Evolutionary conservation across 495 filamentous ascomycete species (phyloP).

Genomic region (Pyronema omphalodes): DNA sequence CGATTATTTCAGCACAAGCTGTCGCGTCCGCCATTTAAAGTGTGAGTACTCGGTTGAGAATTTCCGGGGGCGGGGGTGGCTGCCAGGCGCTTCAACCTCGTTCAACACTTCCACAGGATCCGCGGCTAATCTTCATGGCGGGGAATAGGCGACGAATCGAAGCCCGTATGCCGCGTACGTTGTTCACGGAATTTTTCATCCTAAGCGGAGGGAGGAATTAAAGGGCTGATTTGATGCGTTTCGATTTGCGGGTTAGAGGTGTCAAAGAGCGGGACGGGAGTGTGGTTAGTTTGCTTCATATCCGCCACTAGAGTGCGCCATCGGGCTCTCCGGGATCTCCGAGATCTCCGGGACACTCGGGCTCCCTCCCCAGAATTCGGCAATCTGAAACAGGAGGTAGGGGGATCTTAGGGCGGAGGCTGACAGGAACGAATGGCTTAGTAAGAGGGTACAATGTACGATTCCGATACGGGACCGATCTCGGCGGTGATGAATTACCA

Average conservation of each 20-base stretch:
- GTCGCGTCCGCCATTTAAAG: slow-evolving; percentile 4
- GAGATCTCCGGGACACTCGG: too few relatives aligned
- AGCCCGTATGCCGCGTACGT: slow-evolving; percentile 2
- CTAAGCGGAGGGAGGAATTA: too few relatives aligned
- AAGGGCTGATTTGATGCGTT: too few relatives aligned
- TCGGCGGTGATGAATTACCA: background rate
- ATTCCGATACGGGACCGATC: slow-evolving; percentile 4
- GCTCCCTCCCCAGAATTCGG: too few relatives aligned
- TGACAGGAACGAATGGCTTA: background rate
- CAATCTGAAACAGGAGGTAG: too few relatives aligned
- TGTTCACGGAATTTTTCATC: background rate
- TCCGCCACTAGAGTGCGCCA: too few relatives aligned
- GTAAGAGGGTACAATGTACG: slow-evolving; percentile 4
- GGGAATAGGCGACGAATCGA: background rate
- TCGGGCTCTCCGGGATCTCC: too few relatives aligned
- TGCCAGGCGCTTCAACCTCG: background rate
- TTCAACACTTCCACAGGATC: background rate
- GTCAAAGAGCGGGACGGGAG: slow-evolving; percentile 1
- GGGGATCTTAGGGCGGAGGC: too few relatives aligned
- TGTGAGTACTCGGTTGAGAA: background rate
- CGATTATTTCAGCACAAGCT: background rate
- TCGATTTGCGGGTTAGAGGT: background rate
- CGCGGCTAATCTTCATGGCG: background rate
- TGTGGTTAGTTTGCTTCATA: background rate
- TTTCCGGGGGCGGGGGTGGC: background rate